Evolutionary conservation across 2,329 filamentous ascomycete species (phyloP), one percentile per base, ranked within the genome.

Genomic region (Calonectria crousiana): DNA sequence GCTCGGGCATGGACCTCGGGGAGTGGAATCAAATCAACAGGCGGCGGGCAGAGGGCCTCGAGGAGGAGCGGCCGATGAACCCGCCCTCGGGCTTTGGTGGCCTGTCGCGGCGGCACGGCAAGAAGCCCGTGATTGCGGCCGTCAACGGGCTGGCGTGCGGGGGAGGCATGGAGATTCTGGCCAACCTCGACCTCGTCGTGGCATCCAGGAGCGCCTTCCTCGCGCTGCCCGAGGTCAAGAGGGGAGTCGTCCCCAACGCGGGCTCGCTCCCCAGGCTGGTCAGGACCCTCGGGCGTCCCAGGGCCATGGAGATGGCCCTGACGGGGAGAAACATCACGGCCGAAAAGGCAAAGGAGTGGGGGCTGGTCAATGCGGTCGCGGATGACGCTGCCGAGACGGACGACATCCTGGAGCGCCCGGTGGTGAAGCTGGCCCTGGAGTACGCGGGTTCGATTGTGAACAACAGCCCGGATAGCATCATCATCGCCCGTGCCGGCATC

Each of bases 111-210:
- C 88, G 94, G 32, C 83, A 84, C 6, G 93, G 93, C 62, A 92
- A 91, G 84, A 96, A 96, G 81, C 94, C 94, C 8, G 88, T 96
- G 70, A 89, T 96, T 34, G 93, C 92, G 1, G 94, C 94, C 1
- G 93, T 96, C 26, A 95, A 95, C 80, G 94, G 94, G 9, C 86
- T 93, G 23, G 94, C 93, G 72, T 88, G 94, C 58, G 94, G 94
- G 44, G 94, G 94, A 68, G 94, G 94, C 2, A 92, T 94, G 84
- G 94, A 96, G 86, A 95, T 95, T 85, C 89, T 91, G 16, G 86
- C 93, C 64, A 95, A 95, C 84, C 90, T 90, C 76, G 95, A 97
- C 85, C 85, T 96, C 71, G 89, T 95, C 3, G 83, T 96, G 38
- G 93, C 94, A 4, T 85, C 88, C 3, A 81, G 85, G 4, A 77